Conservation (phyloP, 352 stramenopile species). For the Elongisporangium undulatum region DNA sequence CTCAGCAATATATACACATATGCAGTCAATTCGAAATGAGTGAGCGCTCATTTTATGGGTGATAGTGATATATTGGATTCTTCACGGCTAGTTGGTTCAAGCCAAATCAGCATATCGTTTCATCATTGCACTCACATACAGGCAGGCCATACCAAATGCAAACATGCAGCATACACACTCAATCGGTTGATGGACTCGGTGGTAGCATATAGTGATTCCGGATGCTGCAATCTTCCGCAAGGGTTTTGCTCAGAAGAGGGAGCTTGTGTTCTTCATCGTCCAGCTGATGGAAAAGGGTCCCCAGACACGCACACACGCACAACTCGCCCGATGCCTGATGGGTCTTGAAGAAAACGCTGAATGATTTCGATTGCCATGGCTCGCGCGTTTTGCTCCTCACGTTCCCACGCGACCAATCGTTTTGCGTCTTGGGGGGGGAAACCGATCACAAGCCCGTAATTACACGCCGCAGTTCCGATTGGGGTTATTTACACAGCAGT, state of each 20-base stretch:
- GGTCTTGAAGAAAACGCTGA: not conserved
- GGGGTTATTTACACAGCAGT: not conserved
- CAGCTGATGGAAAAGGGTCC: slow-evolving; percentile 12
- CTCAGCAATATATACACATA: slow-evolving; percentile 24
- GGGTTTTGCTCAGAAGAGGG: slow-evolving; percentile 81
- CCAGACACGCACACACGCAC: slow-evolving; percentile 3
- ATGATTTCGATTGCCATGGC: not conserved
- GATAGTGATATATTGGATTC: slow-evolving; percentile 91
- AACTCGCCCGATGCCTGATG: not conserved
- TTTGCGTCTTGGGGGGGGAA: not conserved
- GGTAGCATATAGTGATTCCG: slow-evolving; percentile 89
- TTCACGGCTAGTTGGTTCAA: slow-evolving; percentile 91
- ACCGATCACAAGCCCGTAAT: not conserved
- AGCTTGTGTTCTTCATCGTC: slow-evolving; percentile 83
- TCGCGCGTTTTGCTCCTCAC: not conserved
- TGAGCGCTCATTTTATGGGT: slow-evolving; percentile 91
- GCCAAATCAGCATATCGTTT: slow-evolving; percentile 77
- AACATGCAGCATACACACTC: slow-evolving; percentile 15
- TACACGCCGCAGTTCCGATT: not conserved
- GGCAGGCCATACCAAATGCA: slow-evolving; percentile 9
- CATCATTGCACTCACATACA: slow-evolving; percentile 71
- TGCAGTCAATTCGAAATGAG: slow-evolving; percentile 8
- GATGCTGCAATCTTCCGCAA: slow-evolving; percentile 84
- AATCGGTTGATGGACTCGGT: slow-evolving; percentile 52
- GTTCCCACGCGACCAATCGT: not conserved